Base-by-base conservation (phyloP, 2,329 filamentous ascomycete genomes). In the Colletotrichum caudatum region DNA sequence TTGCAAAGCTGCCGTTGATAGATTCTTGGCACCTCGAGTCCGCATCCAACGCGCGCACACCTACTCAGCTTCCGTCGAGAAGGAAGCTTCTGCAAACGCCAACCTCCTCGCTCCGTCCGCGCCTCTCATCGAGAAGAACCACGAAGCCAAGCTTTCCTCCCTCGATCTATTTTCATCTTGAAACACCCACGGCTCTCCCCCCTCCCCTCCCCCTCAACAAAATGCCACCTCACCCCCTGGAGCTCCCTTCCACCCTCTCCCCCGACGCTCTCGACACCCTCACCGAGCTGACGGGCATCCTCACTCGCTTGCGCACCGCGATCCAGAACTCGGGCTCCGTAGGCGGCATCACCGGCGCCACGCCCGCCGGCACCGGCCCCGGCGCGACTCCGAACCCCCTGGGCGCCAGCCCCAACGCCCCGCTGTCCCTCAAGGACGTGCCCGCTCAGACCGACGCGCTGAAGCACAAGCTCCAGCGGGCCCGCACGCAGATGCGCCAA, bases 241-340 rank as follows among this genome's bases (percentile, higher is more conserved):
- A 84, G 74, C 83, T 89, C 70, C 87, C 91, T 41, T 83, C 88
- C 3, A 90, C 92, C 67, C 92, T 96, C 73, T 89, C 93, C 61
- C 93, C 95, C 37, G 92, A 95, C 81, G 90, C 90, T 61, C 94
- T 98, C 83, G 95, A 97, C 84, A 90, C 94, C 76, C 88, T 97
- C 65, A 94, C 94, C 35, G 90, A 94, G 77, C 89, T 98, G 65
- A 91, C 94, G 77, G 87, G 90, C 71, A 89, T 97, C 75, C 90
- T 98, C 73, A 86, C 90, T 75, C 93, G 93, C 62, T 88, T 98
- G 23, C 89, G 93, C 75, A 85, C 84, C 79, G 72, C 77, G 20
- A 81, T 84, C 76, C 76, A 83, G 77, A 79, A 82, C 57, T 80
- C 81, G 61, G 74, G 81, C 59, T 69, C 75, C 14, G 76, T 82